Evolutionary conservation across 208 protist genomes (phyloP).

Genomic region (Plasmodiophora brassicae): DNA sequence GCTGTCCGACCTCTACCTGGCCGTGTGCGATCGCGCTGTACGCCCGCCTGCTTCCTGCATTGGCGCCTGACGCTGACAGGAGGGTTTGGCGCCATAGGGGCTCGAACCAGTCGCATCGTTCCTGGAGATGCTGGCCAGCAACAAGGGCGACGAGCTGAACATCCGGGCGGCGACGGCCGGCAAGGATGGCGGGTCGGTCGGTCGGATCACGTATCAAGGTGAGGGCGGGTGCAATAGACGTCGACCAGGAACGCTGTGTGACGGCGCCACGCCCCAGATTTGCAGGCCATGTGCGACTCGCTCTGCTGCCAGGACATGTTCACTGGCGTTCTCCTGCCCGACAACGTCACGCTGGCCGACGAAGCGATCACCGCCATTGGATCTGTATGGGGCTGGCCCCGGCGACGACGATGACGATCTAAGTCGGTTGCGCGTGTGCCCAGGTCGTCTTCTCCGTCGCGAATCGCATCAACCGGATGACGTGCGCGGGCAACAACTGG

Average conservation of each 20-base stretch:
- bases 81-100: neutral
- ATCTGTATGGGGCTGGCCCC: too few relatives aligned
- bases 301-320: neutral
- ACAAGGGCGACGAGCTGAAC: neutral
- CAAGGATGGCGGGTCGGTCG: neutral
- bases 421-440: neutral
- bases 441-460: neutral
- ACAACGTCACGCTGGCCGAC: neutral
- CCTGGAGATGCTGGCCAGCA: neutral
- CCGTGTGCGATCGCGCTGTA: neutral
- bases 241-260: neutral
- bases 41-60: neutral
- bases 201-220: neutral
- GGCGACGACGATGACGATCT: too few relatives aligned
- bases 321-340: neutral
- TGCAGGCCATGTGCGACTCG: neutral
- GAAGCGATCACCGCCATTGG: neutral
- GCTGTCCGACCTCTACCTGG: neutral
- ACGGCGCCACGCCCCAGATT: neutral
- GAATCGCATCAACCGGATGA: neutral
- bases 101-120: neutral
- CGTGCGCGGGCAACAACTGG: slow-evolving; percentile 2
- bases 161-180: too few relatives aligned
- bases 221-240: neutral
- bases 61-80: neutral